Conservation (phyloP, 495 filamentous ascomycete genomes). For the Astrothelium subdiscretum region DNA sequence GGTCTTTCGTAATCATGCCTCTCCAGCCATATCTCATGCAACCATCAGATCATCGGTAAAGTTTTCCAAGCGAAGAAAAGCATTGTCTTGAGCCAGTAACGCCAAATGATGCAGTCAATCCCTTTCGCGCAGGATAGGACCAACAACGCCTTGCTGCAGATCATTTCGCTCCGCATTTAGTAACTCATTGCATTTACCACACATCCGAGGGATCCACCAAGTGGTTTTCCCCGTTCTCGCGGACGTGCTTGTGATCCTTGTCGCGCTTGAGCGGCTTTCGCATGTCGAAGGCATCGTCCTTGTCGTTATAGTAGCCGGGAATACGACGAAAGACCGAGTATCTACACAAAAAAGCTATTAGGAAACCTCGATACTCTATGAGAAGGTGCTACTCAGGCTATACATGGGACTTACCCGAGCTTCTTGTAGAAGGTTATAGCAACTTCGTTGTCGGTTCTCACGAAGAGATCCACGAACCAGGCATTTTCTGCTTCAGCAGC, state of each 20-base stretch:
- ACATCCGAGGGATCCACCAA: constrained; percentile 75
- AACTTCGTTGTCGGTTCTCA: constrained; percentile 74
- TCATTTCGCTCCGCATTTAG: background rate
- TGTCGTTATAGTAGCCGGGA: constrained; percentile 81
- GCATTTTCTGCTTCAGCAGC: constrained; percentile 68
- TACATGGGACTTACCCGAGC: constrained; percentile 56
- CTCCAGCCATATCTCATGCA: background rate
- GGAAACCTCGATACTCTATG: background rate
- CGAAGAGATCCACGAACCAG: constrained; percentile 95
- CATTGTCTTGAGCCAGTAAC: background rate
- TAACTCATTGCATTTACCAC: constrained; percentile 43
- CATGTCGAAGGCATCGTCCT: constrained; percentile 95
- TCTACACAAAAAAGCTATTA: constrained; percentile 20
- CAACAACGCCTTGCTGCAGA: background rate
- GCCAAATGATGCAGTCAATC: background rate
- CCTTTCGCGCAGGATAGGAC: background rate
- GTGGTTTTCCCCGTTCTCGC: constrained; percentile 72
- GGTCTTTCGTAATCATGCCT: background rate
- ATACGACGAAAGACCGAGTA: constrained; percentile 79
- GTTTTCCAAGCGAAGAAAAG: background rate
- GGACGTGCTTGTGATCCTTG: constrained; percentile 60
- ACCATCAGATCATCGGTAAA: background rate
- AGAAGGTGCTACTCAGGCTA: background rate
- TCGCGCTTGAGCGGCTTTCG: constrained; percentile 82
- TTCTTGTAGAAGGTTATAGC: constrained; percentile 80